Percentiles rank a stretch among this genome's conserved stretches.
Conservation (phyloP, 2,329 filamentous ascomycete species). For the Penicillium sp. region DNA sequence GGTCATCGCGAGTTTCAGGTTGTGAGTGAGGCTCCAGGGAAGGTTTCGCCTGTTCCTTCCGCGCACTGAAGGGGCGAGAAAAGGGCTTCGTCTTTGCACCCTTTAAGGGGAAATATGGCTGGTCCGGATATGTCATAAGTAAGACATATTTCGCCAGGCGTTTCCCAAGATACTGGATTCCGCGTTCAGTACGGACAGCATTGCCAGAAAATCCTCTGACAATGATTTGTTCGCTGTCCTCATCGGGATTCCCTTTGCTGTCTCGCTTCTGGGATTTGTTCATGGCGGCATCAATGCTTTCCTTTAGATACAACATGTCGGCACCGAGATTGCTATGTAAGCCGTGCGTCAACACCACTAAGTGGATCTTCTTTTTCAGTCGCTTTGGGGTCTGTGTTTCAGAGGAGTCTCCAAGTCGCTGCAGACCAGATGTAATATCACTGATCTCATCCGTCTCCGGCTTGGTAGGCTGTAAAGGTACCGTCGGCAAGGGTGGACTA, state of each 20-base stretch:
- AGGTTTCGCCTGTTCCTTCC: constrained; percentile 37
- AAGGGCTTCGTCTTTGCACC: constrained; percentile 56
- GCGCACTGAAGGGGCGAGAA: constrained; percentile 52
- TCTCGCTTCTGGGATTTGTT: constrained; percentile 66
- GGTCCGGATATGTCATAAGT: constrained; percentile 88
- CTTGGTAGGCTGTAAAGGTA: constrained; percentile 45
- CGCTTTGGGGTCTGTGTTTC: constrained; percentile 21
- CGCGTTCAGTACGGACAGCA: constrained; percentile 85
- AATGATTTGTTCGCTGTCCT: constrained; percentile 73
- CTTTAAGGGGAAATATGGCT: constrained; percentile 77
- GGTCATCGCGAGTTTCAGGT: constrained; percentile 42
- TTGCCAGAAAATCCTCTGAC: constrained; percentile 91
- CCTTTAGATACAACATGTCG: constrained; percentile 96
- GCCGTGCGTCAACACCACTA: constrained; percentile 92
- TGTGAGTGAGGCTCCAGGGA: constrained; percentile 38
- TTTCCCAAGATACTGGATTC: constrained; percentile 97
- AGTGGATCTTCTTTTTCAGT: constrained; percentile 68
- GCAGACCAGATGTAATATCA: background rate
- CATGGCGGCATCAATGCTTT: constrained; percentile 87
- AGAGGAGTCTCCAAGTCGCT: background rate
- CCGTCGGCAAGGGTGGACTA: constrained; percentile 76
- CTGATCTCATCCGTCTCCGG: constrained; percentile 20
- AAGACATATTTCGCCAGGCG: constrained; percentile 89
- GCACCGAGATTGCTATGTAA: constrained; percentile 93
- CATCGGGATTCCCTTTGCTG: constrained; percentile 60